Base-by-base conservation (phyloP, 768 basidiomycete species). In the Botryobasidium botryosum region DNA sequence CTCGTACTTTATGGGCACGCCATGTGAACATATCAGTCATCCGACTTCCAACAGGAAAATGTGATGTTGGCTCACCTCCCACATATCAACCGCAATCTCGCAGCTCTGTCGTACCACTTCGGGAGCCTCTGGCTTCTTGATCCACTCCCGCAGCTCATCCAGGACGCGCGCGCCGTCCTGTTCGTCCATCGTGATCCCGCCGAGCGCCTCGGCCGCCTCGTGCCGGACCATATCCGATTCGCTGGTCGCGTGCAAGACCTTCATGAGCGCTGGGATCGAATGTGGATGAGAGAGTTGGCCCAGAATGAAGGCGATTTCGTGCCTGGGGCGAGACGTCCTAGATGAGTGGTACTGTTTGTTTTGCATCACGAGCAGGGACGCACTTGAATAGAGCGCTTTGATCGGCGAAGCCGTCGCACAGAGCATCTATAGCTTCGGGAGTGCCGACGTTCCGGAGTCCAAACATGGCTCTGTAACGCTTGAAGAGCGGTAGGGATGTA, bases 161-260 rank as follows among this genome's bases (percentile, higher is more conserved):
- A 96, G 68, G 3, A 94, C 90, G 44, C 92, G 88, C 15, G 26
- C 35, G 27, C 35, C 20, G 38, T 53, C 55, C 41, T 56, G 56
- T 2, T 53, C 57, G 17, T 55, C 57, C 37, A 52, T 54, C 3
- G 80, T 91, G 46, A 99, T 97, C 4, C 92, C 87, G n/a, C 94
- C 94, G 0, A 99, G 71, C 5, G 94, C 94, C 61, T 99, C 94
- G 3, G 94, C 94, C 21, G 92, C 94, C 61, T 99, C 94, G 53
- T 99, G 94, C 26, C 94, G 75, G 7, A 99, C 94, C 92, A 99
- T 97, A 46, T 90, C 87, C 8, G 79, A 79, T 61, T 97, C 94
- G 1, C 63, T 57, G 3, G 2, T 59, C 45, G 51, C 88, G 64
- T 73, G 66, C n/a, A 99, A 68, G 24, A 92, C 84, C 31, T 70